Conservation (phyloP, 139 green algal species). For the Chlorella sp. region DNA sequence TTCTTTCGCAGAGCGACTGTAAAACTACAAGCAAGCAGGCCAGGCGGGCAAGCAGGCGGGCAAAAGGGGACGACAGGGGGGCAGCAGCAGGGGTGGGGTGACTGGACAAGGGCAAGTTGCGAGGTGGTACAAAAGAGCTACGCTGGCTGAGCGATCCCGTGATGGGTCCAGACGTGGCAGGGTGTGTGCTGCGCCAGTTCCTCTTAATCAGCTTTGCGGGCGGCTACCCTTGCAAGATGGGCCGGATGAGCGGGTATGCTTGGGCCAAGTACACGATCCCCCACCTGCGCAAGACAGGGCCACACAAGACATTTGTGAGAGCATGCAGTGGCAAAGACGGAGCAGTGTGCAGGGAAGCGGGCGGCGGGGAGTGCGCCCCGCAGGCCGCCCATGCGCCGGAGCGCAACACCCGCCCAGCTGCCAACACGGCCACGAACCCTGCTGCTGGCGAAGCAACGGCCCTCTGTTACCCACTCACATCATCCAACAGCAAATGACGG, state of each 20-base stretch:
- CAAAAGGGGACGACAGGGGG: not conserved
- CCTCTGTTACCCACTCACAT: slow-evolving; percentile 48
- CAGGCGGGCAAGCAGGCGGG: not conserved
- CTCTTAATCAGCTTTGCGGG: too few relatives aligned
- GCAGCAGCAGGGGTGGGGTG: not conserved
- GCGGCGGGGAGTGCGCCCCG: too few relatives aligned
- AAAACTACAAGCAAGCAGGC: not conserved
- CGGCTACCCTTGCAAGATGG: slow-evolving; percentile 54
- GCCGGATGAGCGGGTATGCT: slow-evolving; percentile 76
- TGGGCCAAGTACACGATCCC: slow-evolving; percentile 83
- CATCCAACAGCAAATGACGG: slow-evolving; percentile 69
- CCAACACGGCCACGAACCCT: too few relatives aligned
- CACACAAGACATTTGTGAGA: not conserved
- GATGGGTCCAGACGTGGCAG: not conserved
- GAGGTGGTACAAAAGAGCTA: not conserved
- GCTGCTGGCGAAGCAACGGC: not conserved
- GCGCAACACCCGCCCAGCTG: too few relatives aligned
- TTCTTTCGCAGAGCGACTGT: slow-evolving; percentile 15
- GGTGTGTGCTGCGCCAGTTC: not conserved
- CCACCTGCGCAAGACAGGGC: slow-evolving; percentile 61
- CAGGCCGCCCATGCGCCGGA: too few relatives aligned
- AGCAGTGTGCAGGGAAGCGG: too few relatives aligned
- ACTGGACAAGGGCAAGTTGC: not conserved
- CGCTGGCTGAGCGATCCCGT: not conserved
- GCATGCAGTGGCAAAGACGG: too few relatives aligned